Percentiles rank a stretch among this genome's conserved stretches.
Conservation (phyloP, 345 rosid species). For the Acer saccharum region DNA sequence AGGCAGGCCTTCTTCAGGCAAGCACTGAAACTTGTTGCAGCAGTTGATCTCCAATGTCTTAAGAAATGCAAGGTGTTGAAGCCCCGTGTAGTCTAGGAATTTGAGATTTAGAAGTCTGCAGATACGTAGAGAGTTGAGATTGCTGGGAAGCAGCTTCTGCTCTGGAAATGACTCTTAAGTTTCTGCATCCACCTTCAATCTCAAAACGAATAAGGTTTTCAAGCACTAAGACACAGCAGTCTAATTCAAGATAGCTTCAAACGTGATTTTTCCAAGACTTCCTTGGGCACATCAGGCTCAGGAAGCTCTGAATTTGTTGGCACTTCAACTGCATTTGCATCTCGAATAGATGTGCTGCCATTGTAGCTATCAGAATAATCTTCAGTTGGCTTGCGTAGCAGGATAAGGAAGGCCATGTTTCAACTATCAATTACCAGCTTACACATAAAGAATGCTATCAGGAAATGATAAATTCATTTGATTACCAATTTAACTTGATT, state of each 20-base stretch:
- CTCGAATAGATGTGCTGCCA: slow-evolving; percentile 28
- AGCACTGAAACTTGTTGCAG: slow-evolving; percentile 19
- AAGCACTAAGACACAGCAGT: slow-evolving; percentile 18
- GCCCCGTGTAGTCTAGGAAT: slow-evolving; percentile 19
- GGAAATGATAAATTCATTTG: not conserved
- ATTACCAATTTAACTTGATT: not conserved
- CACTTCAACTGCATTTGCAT: not conserved
- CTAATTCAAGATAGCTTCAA: slow-evolving; percentile 44
- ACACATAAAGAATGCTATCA: not conserved
- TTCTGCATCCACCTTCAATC: slow-evolving; percentile 32
- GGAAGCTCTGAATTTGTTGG: slow-evolving; percentile 19
- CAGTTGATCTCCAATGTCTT: slow-evolving; percentile 31
- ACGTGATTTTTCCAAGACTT: slow-evolving; percentile 15
- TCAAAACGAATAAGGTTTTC: slow-evolving; percentile 27
- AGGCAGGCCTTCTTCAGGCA: slow-evolving; percentile 29
- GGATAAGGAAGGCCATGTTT: slow-evolving; percentile 17
- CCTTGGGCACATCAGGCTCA: slow-evolving; percentile 28
- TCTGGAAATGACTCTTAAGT: slow-evolving; percentile 36
- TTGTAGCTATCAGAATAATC: slow-evolving; percentile 57
- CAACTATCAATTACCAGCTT: not conserved
- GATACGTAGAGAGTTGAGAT: slow-evolving; percentile 26
- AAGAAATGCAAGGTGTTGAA: slow-evolving; percentile 24
- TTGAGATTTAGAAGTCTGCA: slow-evolving; percentile 26
- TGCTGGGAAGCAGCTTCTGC: slow-evolving; percentile 31
- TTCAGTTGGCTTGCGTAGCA: slow-evolving; percentile 66